Conservation (phyloP, 495 filamentous ascomycete genomes). For the Tuber aestivum region DNA sequence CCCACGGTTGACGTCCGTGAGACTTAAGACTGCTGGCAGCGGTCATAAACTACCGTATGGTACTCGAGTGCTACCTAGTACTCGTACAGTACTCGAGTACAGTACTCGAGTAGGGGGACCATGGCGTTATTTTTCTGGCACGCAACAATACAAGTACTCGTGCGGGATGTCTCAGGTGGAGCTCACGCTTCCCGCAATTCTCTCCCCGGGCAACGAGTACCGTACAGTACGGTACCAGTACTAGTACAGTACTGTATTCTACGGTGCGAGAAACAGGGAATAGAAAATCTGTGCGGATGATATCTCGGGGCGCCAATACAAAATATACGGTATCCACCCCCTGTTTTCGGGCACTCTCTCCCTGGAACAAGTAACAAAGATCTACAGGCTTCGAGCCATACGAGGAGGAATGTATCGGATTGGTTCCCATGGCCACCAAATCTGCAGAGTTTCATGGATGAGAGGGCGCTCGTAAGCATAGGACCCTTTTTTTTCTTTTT, state of each 20-base stretch:
- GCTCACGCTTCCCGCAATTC: background rate
- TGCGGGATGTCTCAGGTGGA: too few relatives aligned
- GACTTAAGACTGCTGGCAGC: background rate
- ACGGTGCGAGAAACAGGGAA: too few relatives aligned
- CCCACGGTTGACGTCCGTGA: slow-evolving; percentile 1
- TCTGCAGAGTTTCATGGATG: slow-evolving; percentile 6
- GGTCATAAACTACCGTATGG: too few relatives aligned
- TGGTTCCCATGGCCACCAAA: background rate
- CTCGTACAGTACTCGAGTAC: too few relatives aligned
- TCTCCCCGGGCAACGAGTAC: too few relatives aligned
- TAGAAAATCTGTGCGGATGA: too few relatives aligned
- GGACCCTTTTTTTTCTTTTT: background rate
- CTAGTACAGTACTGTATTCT: too few relatives aligned
- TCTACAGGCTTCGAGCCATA: slow-evolving; percentile 10
- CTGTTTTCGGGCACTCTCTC: background rate
- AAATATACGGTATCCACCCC: background rate
- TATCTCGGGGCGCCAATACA: background rate
- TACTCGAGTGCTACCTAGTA: background rate
- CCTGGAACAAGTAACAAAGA: background rate
- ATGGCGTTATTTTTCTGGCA: background rate
- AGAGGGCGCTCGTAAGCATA: background rate
- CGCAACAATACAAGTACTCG: too few relatives aligned
- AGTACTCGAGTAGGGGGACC: too few relatives aligned
- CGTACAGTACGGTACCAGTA: too few relatives aligned
- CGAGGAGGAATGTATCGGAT: background rate